Evolutionary conservation across 2,329 filamentous ascomycete genomes (phyloP), one percentile per base, ranked within the genome.

Genomic region (Pseudogymnoascus sp.): DNA sequence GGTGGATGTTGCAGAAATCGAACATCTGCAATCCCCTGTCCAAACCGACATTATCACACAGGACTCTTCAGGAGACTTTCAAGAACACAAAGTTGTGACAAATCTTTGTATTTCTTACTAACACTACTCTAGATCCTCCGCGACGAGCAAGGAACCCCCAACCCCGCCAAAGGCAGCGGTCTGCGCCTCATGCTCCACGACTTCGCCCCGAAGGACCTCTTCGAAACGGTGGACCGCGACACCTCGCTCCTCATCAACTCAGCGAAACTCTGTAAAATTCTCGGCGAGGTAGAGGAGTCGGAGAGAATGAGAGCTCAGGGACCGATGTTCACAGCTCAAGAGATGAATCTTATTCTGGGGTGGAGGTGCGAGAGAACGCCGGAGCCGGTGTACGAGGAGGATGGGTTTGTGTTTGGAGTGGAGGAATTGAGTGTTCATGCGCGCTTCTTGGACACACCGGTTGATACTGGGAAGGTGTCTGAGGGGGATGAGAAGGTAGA

Each of bases 21-120:
- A 5, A 18, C 16, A 3, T 11, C 38, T 42, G 16, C 16, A 7
- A 42, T 11, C 21, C 10, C 38, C 16, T 18, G 16, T 16, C 8
- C 7, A 16, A 11, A 16, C 16, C n/a, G 5, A 11, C 10, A 44
- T 44, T 44, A 21, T 44, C 40, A 44, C 40, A 21, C n/a, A 10
- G 18, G 4, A 16, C 18, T 21, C n/a, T 40, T 18, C 1, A 4
- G 38, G 28, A 28, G 16, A 5, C 16, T 12, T 44, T 23, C 11
- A 10, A 44, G 40, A 21, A 11, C 11, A 3, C 40, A 23, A 5
- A 46, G n/a, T 46, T 6, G n/a, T 46, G 8, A 46, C 6, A 46
- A 46, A n/a, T 46, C 1, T 8, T 25, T 25, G 73, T 68, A 73
- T 68, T 73, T 67, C 65, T 50, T 37, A 18, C 56, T 38, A n/a